Conservation (phyloP, 352 stramenopile genomes). For the Globisporangium carolinianum region DNA sequence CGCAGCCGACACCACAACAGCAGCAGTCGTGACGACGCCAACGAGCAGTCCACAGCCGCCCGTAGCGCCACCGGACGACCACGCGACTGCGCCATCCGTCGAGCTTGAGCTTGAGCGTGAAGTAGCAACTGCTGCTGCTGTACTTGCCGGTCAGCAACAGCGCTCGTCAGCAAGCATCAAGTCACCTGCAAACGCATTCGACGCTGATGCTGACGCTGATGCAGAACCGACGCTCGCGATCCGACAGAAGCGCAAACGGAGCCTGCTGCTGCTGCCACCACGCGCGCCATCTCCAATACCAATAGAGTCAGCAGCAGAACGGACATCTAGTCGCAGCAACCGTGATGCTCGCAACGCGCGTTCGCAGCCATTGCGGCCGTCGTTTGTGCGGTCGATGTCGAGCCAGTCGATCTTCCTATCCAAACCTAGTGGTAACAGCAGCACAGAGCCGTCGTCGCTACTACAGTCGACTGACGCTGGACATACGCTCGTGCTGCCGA, state of each 20-base stretch:
- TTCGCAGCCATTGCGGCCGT: not conserved
- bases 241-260: slow-evolving; percentile 27
- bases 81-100: not conserved
- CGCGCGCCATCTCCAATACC: not conserved
- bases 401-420: slow-evolving; percentile 18
- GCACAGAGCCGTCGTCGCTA: too few relatives aligned
- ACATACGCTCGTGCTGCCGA: slow-evolving; percentile 29
- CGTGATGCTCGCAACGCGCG: not conserved
- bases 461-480: too few relatives aligned
- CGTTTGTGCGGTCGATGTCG: slow-evolving; percentile 18
- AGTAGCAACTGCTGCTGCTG: not conserved
- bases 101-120: not conserved
- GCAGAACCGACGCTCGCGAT: slow-evolving; percentile 4
- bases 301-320: not conserved
- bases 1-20: not conserved
- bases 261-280: not conserved
- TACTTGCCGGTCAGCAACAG: not conserved
- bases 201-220: not conserved
- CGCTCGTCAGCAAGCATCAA: too few relatives aligned
- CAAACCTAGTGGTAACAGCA: too few relatives aligned
- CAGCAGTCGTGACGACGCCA: slow-evolving; percentile 5
- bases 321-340: too few relatives aligned
- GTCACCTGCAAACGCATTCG: not conserved
- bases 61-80: not conserved
- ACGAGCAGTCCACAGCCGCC: too few relatives aligned